Evolutionary conservation across 495 filamentous ascomycete genomes (phyloP), one percentile per base, ranked within the genome.

Genomic region (Pseudoneurospora amorphoporcata): DNA sequence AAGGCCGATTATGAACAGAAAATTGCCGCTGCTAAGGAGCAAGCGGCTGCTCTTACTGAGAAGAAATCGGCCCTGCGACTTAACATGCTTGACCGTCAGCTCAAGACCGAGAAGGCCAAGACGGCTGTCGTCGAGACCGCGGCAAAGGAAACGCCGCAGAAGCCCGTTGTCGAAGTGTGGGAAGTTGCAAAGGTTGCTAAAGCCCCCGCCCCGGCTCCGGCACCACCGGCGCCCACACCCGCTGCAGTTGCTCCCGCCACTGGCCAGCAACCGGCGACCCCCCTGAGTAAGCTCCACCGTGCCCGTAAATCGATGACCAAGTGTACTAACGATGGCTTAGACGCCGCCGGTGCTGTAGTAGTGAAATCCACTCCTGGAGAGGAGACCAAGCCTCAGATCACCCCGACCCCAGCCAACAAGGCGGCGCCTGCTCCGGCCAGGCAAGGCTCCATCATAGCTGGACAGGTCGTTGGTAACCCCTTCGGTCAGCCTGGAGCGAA

Each of bases 141-240:
- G 17, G 94, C 91, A 0, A 86, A 85, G 35, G 92, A 97, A n/a
- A 96, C 93, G 0, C 94, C 94, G 2, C 84, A 94, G 77, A 88
- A 87, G 72, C 88, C 92, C 16, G 93, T 98, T 8, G 85, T 81
- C 12, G 93, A 97, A 78, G 94, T 97, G 0, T 98, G 93, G 92
- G 89, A 90, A 45, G 81, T 91, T 39, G 93, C 90, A 0, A 92
- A 94, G 81, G 83, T 83, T 35, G 88, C 89, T n/a, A 92, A 89
- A 76, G 86, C 89, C 69, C 82, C 86, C 12, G 81, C 87, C 10
- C 81, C 85, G 19, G 79, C 85, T 42, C 81, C 72, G 37, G 53
- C 74, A 37, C 80, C 81, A 23, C 73, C 79, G 45, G 70, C 78
- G 39, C 75, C 82, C 42, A 77, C 81, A 73, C 73, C 78, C 43